Percentiles rank a stretch among this genome's conserved stretches.
These are phyloP conservation scores for Taiwanofungus camphoratus DNA, from an alignment of 1,284 basidiomycete species.

Conservation along the genomic window DNA sequence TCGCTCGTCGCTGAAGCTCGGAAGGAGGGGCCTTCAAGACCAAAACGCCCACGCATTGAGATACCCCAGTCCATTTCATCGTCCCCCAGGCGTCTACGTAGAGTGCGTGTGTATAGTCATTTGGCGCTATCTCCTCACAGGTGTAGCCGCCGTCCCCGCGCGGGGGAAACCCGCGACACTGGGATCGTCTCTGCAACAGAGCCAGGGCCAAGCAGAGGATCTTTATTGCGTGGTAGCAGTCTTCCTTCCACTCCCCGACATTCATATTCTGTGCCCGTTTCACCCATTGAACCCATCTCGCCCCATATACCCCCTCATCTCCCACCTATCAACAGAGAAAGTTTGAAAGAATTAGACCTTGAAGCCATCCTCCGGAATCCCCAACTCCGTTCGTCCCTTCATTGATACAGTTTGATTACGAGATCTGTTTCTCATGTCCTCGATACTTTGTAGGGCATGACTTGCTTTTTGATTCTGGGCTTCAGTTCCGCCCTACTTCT, in stretches of 20 bases:
- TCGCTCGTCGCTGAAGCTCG: conserved; percentile 12
- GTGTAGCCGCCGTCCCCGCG: conserved; percentile 26
- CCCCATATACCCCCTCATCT: conserved; percentile 61
- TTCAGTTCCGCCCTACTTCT: conserved; percentile 68
- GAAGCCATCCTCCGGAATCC: conserved; percentile 84
- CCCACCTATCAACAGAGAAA: conserved; percentile 80
- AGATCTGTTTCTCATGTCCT: conserved; percentile 12
- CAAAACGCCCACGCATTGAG: conserved; percentile 34
- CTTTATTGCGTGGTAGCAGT: conserved; percentile 26
- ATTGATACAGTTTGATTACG: conserved; percentile 5
- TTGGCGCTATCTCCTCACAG: conserved; percentile 15
- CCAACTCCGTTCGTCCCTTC: conserved; percentile 68
- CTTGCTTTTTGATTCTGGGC: conserved; percentile 78
- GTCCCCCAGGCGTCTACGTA: conserved; percentile 22
- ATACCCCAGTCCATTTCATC: conserved; percentile 21
- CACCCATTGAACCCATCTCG: conserved; percentile 48
- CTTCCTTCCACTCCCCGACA: conserved; percentile 21
- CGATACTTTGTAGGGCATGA: conserved; percentile 66
- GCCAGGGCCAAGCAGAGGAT: conserved; percentile 38
- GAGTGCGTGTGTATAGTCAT: conserved; percentile 15
- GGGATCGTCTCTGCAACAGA: conserved; percentile 42
- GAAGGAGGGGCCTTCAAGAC: conserved; percentile 26
- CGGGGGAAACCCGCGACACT: conserved; percentile 47
- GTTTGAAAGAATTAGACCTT: conserved; percentile 81
- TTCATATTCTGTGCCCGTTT: conserved; percentile 24